These are phyloP conservation scores for Trifolium subterraneum DNA, from an alignment of 306 rosid genomes.

Conservation along the genomic window DNA sequence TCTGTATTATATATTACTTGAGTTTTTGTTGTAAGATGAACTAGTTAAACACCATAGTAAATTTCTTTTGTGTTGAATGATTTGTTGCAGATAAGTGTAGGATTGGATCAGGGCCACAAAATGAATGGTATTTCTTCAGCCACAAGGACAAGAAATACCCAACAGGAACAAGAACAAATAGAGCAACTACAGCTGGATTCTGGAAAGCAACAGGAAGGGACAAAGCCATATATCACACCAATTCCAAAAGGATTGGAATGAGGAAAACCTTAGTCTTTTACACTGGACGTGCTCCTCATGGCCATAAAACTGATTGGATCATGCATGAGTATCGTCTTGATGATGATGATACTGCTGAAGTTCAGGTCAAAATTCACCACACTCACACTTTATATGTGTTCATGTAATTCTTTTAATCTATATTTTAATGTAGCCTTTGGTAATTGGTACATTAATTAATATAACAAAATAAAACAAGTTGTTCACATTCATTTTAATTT, in stretches of 20 bases:
- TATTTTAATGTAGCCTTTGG: too few relatives aligned
- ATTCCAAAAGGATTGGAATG: constrained; percentile 88
- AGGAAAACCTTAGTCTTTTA: constrained; percentile 96
- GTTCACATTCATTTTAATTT: too few relatives aligned
- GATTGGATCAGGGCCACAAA: constrained; percentile 94
- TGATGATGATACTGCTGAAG: constrained; percentile 63
- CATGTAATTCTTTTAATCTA: too few relatives aligned
- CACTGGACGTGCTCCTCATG: constrained; percentile 99
- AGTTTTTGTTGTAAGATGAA: constrained; percentile 4
- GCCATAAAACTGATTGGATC: constrained; percentile 98
- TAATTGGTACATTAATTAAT: too few relatives aligned
- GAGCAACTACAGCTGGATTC: constrained; percentile 94
- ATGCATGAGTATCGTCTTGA: constrained; percentile 99
- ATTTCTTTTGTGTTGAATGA: not conserved
- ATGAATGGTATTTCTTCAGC: constrained; percentile 98
- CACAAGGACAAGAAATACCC: constrained; percentile 98
- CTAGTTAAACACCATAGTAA: not conserved
- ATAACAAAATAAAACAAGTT: too few relatives aligned
- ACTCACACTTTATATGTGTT: too few relatives aligned
- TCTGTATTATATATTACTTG: not conserved
- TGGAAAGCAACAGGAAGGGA: constrained; percentile 99
- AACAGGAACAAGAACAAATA: constrained; percentile 90
- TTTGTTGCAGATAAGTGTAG: constrained; percentile 73
- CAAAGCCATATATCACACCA: constrained; percentile 77
- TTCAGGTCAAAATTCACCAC: constrained; percentile 58